Evolutionary conservation across 768 basidiomycete genomes (phyloP), one percentile per base, ranked within the genome.

Genomic region (Gloeopeniophorella convolvens): DNA sequence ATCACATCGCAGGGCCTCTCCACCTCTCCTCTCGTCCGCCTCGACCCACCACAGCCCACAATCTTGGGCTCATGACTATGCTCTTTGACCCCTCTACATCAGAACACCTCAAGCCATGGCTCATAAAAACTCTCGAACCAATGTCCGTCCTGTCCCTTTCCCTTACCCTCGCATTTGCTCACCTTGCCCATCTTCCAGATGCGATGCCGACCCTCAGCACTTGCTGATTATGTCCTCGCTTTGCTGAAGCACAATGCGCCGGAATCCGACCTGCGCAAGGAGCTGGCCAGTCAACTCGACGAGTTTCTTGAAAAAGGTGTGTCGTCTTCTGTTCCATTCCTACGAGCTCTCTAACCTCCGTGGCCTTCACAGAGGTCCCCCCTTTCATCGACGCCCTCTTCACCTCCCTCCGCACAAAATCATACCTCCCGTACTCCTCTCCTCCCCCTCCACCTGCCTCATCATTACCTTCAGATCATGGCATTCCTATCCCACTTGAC

Each of bases 121-220:
- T 97, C 37, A 76, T 92, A 40, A 77, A 79, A 55, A 88, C 85
- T 0, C 79, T 97, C 34, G 92, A 92, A 66, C 93, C 93, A 55
- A 92, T 97, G 93, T 93, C 54, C 52, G 79, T 68, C 40, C 62
- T 5, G 30, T 41, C 50, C 21, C 40, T 37, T 33, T 13, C n/a
- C 34, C 26, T 36, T 43, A n/a, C 20, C 12, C 21, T 23, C 24
- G 10, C 26, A 44, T 28, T 42, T 30, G 27, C 52, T 46, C 45
- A 56, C 30, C 24, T 40, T 18, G 16, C 33, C 36, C 27, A 48
- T 43, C 41, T 55, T 45, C 13, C 58, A 96, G 94, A 76, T 95
- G 91, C 66, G 95, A 98, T 65, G 95, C 95, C 34, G 95, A 98
- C 64, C 93, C 95, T 80, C 82, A 26, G 90, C 92, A 27, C 81